Base-by-base conservation (phyloP, 306 rosid species). In the Vigna unguiculata region DNA sequence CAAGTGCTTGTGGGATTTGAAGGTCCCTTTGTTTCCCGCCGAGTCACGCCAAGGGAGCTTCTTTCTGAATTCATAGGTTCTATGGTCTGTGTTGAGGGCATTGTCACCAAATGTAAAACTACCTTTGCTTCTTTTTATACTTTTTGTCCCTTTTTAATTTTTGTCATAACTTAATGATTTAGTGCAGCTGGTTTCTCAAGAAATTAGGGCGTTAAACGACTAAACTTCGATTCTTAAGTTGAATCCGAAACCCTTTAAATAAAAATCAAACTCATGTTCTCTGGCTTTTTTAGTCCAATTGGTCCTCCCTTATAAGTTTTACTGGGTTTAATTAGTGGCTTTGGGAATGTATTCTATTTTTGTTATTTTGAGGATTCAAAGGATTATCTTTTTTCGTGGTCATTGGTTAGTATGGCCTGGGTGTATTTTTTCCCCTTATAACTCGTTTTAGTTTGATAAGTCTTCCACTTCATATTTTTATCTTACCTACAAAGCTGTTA, bases 1-100 rank as follows among this genome's bases (percentile, higher is more conserved):
- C 97, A 92, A 43, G 90, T 95, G 46, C 87, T 81, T 12, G 97
- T 95, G 49, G 99, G 99, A 16, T 87, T 95, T 64, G 95, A 88
- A 86, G 99, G 97, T 2, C 97, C 95, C 17, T 95, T 95, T 49
- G 99, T 90, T 75, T 92, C 99, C 24, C 97, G 97, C 3, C 86
- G 96, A 0, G 90, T 95, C 81, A 90, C 97, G 4, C 99, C 99
- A 0, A 85, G 99, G 69, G 99, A 92, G 0, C 91, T 95, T 64
- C 91, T 95, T 4, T 89, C 99, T 69, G 87, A 87, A 59, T 95
- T 90, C 84, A 95, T 95, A 47, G 97, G 99, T 51, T 89, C 97
- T 64, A 85, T 95, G 99, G 99, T 95, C 72, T 95, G 97, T 34
- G 93, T 95, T 9, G 97, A 93, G 71, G 99, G 97, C 69, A 95